These are phyloP conservation scores for Gaultheria prostrata DNA, from an alignment of 148 eudicot species.

Conservation along the genomic window DNA sequence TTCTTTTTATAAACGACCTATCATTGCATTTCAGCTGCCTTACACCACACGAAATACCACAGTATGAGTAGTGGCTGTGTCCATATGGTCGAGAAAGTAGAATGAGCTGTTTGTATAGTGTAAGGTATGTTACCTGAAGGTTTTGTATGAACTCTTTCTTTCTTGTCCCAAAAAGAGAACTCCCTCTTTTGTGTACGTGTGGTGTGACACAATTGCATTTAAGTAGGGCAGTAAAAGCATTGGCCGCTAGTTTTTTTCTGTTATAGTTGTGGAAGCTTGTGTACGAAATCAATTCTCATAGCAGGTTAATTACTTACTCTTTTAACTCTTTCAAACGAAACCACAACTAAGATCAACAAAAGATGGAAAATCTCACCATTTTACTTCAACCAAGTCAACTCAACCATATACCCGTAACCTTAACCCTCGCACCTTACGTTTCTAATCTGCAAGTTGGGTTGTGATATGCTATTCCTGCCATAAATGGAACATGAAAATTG, in stretches of 20 bases:
- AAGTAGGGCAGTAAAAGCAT: not conserved
- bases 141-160: not conserved
- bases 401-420: not conserved
- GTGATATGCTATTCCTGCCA: not conserved
- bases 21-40: not conserved
- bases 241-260: not conserved
- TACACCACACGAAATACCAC: not conserved
- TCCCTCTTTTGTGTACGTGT: not conserved
- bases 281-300: not conserved
- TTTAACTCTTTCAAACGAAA: not conserved
- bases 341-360: not conserved
- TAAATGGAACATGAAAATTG: not conserved
- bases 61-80: not conserved
- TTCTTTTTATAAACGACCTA: not conserved
- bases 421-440: not conserved
- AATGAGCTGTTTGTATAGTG: not conserved
- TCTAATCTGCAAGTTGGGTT: not conserved
- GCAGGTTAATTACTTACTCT: not conserved
- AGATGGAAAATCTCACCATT: not conserved
- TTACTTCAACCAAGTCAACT: not conserved
- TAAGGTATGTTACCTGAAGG: not conserved
- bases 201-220: not conserved
- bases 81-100: not conserved
- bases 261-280: not conserved
- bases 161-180: too few relatives aligned